phyloP scores from a whole-genome alignment of 2,329 filamentous ascomycete species.

The Exophiala oligosperma region DNA sequence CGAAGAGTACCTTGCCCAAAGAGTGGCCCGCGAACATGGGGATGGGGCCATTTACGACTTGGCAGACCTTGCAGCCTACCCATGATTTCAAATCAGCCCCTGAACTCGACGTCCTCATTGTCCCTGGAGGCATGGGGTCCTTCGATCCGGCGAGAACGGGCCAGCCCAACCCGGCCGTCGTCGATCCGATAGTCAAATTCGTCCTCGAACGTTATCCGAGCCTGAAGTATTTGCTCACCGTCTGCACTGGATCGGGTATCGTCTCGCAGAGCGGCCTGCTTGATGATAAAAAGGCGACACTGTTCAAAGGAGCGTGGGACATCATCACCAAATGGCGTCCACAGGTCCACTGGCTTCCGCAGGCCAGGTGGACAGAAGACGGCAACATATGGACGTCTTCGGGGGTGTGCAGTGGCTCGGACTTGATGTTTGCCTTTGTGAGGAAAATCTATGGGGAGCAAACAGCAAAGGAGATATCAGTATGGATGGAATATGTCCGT shows the following conservation, averaged over 20 bases:
- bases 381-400: slow-evolving; percentile 67
- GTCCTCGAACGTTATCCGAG: slow-evolving; percentile 2
- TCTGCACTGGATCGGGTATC: slow-evolving; percentile 65
- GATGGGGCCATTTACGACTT: slow-evolving; percentile 10
- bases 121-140: slow-evolving; percentile 62
- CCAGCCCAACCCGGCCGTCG: slow-evolving; percentile 3
- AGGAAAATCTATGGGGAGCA: slow-evolving; percentile 54
- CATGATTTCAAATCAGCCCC: slow-evolving; percentile 45
- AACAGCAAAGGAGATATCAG: slow-evolving; percentile 48
- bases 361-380: slow-evolving; percentile 64
- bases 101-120: slow-evolving; percentile 57
- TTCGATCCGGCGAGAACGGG: slow-evolving; percentile 2
- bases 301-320: slow-evolving; percentile 55
- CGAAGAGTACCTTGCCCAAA: slow-evolving; percentile 4
- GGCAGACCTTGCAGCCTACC: slow-evolving; percentile 47
- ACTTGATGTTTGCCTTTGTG: slow-evolving; percentile 60
- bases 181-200: slow-evolving; percentile 12
- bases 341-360: slow-evolving; percentile 58
- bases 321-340: slow-evolving; percentile 49
- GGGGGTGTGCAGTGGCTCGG: slow-evolving; percentile 62
- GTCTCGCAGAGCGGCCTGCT: slow-evolving; percentile 60
- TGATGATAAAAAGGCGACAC: slow-evolving; percentile 62
- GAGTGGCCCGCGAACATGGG: slow-evolving; percentile 12
- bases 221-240: slow-evolving; percentile 47
- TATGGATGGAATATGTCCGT: slow-evolving; percentile 58